Evolutionary conservation across 208 protist genomes (phyloP), one percentile per base, ranked within the genome.

Genomic region (Trypanosomatidae sp.): DNA sequence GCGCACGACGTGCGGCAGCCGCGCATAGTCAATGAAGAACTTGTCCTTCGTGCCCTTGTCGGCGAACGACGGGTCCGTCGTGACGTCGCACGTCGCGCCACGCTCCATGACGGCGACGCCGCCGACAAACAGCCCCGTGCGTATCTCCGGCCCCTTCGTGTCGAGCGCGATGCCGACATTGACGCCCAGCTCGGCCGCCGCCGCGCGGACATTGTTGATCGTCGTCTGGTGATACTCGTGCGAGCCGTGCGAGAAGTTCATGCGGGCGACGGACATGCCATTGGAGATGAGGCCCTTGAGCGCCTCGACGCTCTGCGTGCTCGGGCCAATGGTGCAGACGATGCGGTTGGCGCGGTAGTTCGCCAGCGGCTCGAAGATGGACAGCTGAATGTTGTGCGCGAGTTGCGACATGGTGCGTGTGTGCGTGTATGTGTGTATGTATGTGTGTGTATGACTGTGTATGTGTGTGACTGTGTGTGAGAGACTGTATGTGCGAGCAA

Each of bases 241-340:
- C 26, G 68, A 82, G 33, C 96, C 97, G 62, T 99, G 97, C 26
- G 95, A 98, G 61, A 98, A 98, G 78, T 98, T 98, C 70, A 98
- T 88, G 48, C 97, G 80, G 13, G 91, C 88, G 18, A 98, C 80
- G 50, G 96, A 97, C 86, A 98, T 96, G 51, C 97, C 96, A 41
- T 86, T 96, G 48, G 87, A 55, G 43, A 97, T 92, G 23, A 98
- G 69, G 35, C 75, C 69, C 37, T 82, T 86, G 37, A 98, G 71
- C 7, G 73, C 74, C 52, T 97, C 92, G 13, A 96, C 91, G 35
- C 75, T 92, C 63, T 96, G 89, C 18, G 94, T 97, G 57, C 78
- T 84, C 50, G 92, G 92, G 48, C 96, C 96, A 54, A 98, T 97
- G 18, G 95, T 98, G 76, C 95, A 98, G 39, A 98, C 83, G 60